A percentile compares a stretch with the other conserved stretches of the same genome.
phyloP scores from a whole-genome alignment of 345 rosid species.

The Pugionium cornutum region DNA sequence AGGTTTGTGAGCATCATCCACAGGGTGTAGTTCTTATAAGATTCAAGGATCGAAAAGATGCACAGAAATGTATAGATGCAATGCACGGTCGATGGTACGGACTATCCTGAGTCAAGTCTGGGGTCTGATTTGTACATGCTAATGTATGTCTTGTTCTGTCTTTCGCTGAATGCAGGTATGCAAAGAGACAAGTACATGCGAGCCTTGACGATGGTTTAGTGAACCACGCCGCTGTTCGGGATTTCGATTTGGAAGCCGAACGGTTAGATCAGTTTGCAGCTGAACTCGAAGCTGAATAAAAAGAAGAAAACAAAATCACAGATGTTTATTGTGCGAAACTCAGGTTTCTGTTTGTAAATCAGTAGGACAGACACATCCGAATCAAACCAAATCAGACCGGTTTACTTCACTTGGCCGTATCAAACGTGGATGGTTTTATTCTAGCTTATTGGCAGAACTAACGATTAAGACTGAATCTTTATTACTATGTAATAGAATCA shows the following conservation, averaged over 20 bases:
- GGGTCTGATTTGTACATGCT: constrained; percentile 9
- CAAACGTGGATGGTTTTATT: no score
- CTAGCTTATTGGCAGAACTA: no score
- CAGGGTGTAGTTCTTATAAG: constrained; percentile 87
- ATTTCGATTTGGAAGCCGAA: constrained; percentile 60
- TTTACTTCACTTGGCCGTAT: no score
- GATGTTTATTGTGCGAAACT: no score
- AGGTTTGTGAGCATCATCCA: constrained; percentile 91
- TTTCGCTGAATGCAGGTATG: constrained; percentile 60
- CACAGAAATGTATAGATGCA: constrained; percentile 81
- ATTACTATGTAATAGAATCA: no score
- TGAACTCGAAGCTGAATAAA: constrained; percentile 83
- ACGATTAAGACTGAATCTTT: no score
- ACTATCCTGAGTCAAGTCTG: neutral
- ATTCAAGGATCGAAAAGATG: constrained; percentile 86
- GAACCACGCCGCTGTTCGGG: constrained; percentile 73
- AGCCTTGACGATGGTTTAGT: constrained; percentile 76
- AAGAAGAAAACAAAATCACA: neutral
- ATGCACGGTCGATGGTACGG: constrained; percentile 93
- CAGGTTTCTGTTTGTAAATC: no score
- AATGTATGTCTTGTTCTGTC: neutral
- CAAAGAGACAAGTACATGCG: constrained; percentile 80
- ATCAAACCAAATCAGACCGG: no score
- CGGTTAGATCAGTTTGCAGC: constrained; percentile 85
- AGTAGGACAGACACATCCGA: no score